Evolutionary conservation across 1,284 basidiomycete species (phyloP), one percentile per base, ranked within the genome.

Genomic region (Bjerkandera adusta): DNA sequence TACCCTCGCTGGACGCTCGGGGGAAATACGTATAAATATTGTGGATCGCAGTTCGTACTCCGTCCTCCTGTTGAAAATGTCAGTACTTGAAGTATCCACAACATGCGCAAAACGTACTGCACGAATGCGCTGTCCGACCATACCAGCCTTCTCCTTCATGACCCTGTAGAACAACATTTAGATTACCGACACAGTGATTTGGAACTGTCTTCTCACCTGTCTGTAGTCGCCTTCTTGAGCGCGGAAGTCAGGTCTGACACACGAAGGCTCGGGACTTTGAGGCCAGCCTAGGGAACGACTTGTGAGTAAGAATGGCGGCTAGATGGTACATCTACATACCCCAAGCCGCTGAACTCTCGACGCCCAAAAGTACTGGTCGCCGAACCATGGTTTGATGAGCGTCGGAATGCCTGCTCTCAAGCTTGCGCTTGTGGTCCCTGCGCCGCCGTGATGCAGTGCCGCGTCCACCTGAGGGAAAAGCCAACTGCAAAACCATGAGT

Each of bases 291-390:
- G 18, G 15, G 12, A 49, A 21, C 1, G 18, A 42, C 30, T 40
- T 12, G 22, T 39, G 27, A 50, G 25, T 25, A 39, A 44, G 11
- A 38, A 13, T 12, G 18, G 10, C 25, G 13, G 26, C 18, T n/a
- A 32, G 11, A 21, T 18, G n/a, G n/a, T 33, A 29, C 15, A 20
- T 11, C 25, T 33, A 43, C 22, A 59, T 41, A 77, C 80, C 29
- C 76, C 81, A 22, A 85, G 70, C 54, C 75, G 73, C 50, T 81
- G 75, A 18, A 88, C 82, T 25, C 84, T 72, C 30, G 73, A 75
- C 5, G 80, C 84, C 83, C 86, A 87, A 62, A 87, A 88, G 63
- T 75, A 83, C 60, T 88, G 84, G 57, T 85, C 79, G 51, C 71
- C 75, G 47, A 85, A 85, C 77, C 79, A 85, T 3, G 83, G 83